These are phyloP conservation scores for Mitragyna speciosa DNA, from an alignment of 257 asterid genomes.

Conservation along the genomic window DNA sequence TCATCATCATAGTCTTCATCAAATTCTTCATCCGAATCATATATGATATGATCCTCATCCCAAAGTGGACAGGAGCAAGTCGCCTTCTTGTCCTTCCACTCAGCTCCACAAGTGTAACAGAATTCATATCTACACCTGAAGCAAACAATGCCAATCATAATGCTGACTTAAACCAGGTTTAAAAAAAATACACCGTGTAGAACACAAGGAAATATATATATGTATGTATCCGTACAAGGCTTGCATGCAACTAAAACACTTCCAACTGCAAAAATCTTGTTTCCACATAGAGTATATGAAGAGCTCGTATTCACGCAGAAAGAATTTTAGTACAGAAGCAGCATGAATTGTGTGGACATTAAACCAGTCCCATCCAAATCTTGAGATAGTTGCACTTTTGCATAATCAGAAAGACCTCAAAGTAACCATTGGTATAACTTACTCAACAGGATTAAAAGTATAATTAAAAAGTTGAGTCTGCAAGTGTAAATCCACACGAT, in stretches of 20 bases:
- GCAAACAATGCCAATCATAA: not conserved
- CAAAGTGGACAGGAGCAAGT: conserved; percentile 71
- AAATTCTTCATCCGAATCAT: conserved; percentile 3
- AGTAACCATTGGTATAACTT: not conserved
- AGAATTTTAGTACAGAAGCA: not conserved
- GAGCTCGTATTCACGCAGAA: not conserved
- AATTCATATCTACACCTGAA: conserved; percentile 81
- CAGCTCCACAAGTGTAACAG: conserved; percentile 82
- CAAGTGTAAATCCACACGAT: not conserved
- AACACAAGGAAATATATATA: not conserved
- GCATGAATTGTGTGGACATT: not conserved
- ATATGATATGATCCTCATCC: conserved; percentile 50
- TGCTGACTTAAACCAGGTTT: not conserved
- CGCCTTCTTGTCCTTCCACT: conserved; percentile 62
- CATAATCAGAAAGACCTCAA: not conserved
- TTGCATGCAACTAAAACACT: not conserved
- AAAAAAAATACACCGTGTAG: not conserved
- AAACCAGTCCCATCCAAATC: not conserved
- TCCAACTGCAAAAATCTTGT: not conserved
- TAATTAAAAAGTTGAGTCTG: not conserved
- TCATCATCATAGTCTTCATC: conserved; percentile 4
- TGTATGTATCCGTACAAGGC: not conserved
- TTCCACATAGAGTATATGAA: not conserved
- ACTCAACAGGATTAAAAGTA: not conserved
- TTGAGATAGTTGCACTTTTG: not conserved